Conservation (phyloP, 352 stramenopile species). For the Achlya hypogyna region DNA sequence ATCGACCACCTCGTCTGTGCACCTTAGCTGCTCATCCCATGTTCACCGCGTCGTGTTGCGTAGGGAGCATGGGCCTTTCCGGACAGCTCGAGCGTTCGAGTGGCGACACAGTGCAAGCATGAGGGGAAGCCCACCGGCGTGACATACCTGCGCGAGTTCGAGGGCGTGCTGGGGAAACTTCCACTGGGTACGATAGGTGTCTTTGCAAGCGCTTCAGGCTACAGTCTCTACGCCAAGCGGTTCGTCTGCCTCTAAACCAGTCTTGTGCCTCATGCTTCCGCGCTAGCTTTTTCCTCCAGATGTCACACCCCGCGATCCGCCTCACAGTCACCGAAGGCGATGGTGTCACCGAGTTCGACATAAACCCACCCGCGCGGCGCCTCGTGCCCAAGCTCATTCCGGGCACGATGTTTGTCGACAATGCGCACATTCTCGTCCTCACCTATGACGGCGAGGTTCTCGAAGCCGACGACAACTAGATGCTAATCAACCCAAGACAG, state of each 20-base stretch:
- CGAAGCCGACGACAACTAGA: constrained; percentile 5
- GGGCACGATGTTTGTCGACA: constrained; percentile 50
- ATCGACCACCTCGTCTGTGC: constrained; percentile 50
- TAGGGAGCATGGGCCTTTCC: constrained; percentile 59
- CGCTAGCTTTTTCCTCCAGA: constrained; percentile 48
- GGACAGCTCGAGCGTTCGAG: constrained; percentile 38
- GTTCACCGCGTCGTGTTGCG: neutral
- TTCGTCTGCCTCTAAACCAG: constrained; percentile 16
- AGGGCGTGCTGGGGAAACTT: constrained; percentile 50
- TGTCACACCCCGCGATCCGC: constrained; percentile 46
- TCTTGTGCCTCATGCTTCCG: neutral
- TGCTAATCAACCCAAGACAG: too few species aligned
- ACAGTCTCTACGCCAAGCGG: constrained; percentile 66
- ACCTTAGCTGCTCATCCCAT: neutral
- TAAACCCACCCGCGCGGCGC: constrained; percentile 48
- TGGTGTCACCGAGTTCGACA: constrained; percentile 43
- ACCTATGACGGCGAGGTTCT: constrained; percentile 63
- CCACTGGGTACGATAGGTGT: constrained; percentile 38
- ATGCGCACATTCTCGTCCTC: constrained; percentile 55
- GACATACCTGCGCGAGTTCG: constrained; percentile 59
- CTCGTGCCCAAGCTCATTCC: constrained; percentile 55
- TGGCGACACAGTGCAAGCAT: constrained; percentile 80
- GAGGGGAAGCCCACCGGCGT: constrained; percentile 59
- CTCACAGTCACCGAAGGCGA: constrained; percentile 38
- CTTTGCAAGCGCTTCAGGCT: constrained; percentile 65